Evolutionary conservation across 176 grass and related monocot species (phyloP), one percentile per base, ranked within the genome.

Genomic region (Pontederia paniculata): DNA sequence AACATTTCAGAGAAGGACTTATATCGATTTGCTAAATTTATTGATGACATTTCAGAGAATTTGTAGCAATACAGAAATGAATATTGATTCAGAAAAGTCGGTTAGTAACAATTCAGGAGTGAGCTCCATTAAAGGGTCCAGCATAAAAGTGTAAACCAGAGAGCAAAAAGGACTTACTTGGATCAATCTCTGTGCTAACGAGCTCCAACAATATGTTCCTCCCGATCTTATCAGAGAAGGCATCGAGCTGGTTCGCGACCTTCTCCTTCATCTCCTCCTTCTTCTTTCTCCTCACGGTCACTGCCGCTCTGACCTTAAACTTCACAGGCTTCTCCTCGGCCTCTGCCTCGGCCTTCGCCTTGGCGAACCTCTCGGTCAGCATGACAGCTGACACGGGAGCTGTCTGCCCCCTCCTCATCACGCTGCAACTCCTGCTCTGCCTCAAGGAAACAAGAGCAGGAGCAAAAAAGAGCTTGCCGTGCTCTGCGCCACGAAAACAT

Each of bases 171-270:
- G 48, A 14, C 84, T 77, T 77, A 95, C 89, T 80, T 7, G 76
- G 78, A 67, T 97, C 80, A 0, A 66, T 87, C 74, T 88, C 80
- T 1, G 83, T 84, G 80, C 93, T 81, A 70, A 97, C 37, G 67
- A 97, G 83, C 69, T 97, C 80, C 23, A 91, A 63, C 43, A 79
- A 55, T 55, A 98, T 75, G 69, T 64, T 84, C 11, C 65, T 62
- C 46, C 86, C 77, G 53, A 91, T 25, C 62, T 71, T 50, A 56
- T 98, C 93, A 8, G 62, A 74, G 76, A 72, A 88, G 0, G 93
- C 86, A 63, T 91, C 93, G 1, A 88, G 7, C 45, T 88, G 77
- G 65, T 82, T 85, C 9, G 21, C 80, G 9, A 80, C 50, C 0
- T 52, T 77, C 44, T 71, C 66, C 68, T 79, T 77, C 17, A 83